phyloP scores from a whole-genome alignment of 306 rosid genomes.

The Clitoria ternatea region DNA sequence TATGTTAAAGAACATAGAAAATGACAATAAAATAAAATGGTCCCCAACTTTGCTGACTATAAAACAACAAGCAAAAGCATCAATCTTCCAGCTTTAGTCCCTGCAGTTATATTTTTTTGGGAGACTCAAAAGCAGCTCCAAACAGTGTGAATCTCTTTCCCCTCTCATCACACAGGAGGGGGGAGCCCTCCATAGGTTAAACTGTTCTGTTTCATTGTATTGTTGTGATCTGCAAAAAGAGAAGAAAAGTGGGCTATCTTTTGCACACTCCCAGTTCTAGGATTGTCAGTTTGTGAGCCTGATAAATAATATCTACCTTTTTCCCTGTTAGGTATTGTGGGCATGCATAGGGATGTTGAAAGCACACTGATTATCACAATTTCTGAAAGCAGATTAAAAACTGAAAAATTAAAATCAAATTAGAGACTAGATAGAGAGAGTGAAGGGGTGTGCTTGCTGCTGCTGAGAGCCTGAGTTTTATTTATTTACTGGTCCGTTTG shows the following conservation, averaged over 20 bases:
- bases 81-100: conserved; percentile 59
- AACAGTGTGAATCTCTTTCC: conserved; percentile 38
- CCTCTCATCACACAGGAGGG: conserved; percentile 39
- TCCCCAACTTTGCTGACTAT: conserved; percentile 48
- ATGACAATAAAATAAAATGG: conserved; percentile 54
- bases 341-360: conserved; percentile 59
- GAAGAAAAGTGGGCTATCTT: conserved; percentile 63
- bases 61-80: conserved; percentile 51
- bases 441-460: conserved; percentile 24
- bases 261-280: conserved; percentile 81
- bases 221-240: conserved; percentile 44
- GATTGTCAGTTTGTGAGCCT: conserved; percentile 63
- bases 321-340: conserved; percentile 34
- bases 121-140: conserved; percentile 54
- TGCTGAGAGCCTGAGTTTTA: conserved; percentile 22
- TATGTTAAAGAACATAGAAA: conserved; percentile 35
- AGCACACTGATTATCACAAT: conserved; percentile 52
- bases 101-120: conserved; percentile 62
- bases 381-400: conserved; percentile 17
- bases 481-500: conserved; percentile 35
- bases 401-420: not conserved
- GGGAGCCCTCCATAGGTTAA: conserved; percentile 41
- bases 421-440: not conserved
- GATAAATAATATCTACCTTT: conserved; percentile 41
- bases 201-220: conserved; percentile 41